Evolutionary conservation across 495 filamentous ascomycete species (phyloP).

Genomic region (Gamarada debralockiae): DNA sequence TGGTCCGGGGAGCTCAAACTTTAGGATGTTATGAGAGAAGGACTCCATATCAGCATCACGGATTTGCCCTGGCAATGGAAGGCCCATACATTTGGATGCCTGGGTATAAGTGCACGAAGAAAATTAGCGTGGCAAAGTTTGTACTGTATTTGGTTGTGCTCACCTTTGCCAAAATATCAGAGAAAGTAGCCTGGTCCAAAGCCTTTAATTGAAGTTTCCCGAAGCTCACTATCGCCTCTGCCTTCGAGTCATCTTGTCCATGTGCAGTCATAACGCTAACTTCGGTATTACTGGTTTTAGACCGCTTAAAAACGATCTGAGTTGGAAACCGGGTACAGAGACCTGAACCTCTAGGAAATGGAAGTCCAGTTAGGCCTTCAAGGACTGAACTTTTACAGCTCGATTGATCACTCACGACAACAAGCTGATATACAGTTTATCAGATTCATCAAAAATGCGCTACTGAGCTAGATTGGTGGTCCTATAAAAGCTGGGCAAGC

Average conservation of each 20-base stretch:
- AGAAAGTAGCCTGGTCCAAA: background rate
- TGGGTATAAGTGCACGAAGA: background rate
- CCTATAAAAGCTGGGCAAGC: too few species aligned
- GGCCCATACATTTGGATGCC: conserved; percentile 3
- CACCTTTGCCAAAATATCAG: background rate
- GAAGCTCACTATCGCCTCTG: background rate
- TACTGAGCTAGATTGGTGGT: too few species aligned
- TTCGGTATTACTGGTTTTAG: conserved; percentile 12
- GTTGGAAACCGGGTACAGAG: conserved; percentile 55
- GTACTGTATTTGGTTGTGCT: background rate
- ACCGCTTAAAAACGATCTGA: conserved; percentile 35
- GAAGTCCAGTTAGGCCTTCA: conserved; percentile 60
- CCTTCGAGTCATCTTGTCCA: background rate
- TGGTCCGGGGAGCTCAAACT: conserved; percentile 63
- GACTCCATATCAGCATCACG: background rate
- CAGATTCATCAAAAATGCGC: too few species aligned
- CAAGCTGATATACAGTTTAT: too few species aligned
- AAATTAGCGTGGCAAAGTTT: background rate
- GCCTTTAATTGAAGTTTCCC: background rate
- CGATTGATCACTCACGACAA: conserved; percentile 49
- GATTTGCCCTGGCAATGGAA: background rate
- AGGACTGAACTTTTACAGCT: conserved; percentile 62
- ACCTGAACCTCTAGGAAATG: conserved; percentile 47
- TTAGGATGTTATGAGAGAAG: conserved; percentile 62
- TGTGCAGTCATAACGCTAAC: background rate